Evolutionary conservation across 208 protist genomes (phyloP).

Genomic region (Crithidia fasciculata): DNA sequence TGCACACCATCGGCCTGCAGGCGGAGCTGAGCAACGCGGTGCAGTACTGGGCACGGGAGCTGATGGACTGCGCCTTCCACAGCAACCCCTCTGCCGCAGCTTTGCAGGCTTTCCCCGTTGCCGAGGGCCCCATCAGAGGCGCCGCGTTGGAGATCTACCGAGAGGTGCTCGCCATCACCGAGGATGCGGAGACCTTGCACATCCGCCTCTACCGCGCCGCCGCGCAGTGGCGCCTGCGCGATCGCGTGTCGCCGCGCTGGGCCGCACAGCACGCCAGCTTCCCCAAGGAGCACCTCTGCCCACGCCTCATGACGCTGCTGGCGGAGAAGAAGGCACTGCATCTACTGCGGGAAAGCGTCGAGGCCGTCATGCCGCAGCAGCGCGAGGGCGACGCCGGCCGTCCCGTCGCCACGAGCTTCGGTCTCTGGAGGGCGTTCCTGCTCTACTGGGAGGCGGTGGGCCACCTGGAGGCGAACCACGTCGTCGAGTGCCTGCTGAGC

Average conservation of each 20-base stretch:
- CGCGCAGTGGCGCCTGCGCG: conserved; percentile 23
- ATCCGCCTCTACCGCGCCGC: conserved; percentile 1
- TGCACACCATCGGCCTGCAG: conserved; percentile 7
- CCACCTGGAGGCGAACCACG: conserved; percentile 32
- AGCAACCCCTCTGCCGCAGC: not conserved
- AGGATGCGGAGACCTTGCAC: conserved; percentile 5
- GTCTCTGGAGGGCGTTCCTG: conserved; percentile 30
- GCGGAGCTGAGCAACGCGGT: conserved; percentile 13
- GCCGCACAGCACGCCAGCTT: conserved; percentile 28
- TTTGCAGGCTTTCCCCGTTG: not conserved
- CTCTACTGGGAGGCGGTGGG: conserved; percentile 43
- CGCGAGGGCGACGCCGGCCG: not conserved
- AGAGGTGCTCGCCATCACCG: conserved; percentile 19
- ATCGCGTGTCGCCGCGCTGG: conserved; percentile 29
- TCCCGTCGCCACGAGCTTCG: conserved; percentile 1
- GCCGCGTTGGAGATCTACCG: conserved; percentile 1
- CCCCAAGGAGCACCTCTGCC: conserved; percentile 29
- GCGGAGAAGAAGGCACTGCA: conserved; percentile 18
- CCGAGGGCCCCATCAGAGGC: not conserved
- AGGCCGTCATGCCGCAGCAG: not conserved
- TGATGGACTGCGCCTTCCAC: not conserved
- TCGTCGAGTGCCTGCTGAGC: conserved; percentile 47
- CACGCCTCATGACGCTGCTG: conserved; percentile 19
- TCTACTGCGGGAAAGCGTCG: not conserved
- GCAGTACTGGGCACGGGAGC: conserved; percentile 13